phyloP scores from a whole-genome alignment of 495 filamentous ascomycete species.

The Lophiostoma macrostomum region DNA sequence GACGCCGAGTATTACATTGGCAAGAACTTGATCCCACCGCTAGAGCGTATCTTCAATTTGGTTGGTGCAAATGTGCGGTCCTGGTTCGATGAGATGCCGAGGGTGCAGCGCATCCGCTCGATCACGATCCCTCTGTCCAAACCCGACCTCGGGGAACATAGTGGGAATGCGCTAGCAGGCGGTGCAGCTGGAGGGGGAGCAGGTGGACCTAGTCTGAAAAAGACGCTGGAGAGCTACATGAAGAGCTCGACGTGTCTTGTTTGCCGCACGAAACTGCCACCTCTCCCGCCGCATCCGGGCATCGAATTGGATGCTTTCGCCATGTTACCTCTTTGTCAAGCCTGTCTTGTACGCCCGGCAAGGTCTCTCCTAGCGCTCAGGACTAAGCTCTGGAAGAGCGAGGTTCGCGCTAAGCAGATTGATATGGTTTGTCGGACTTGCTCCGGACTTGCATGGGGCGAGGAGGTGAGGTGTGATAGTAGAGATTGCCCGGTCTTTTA shows the following conservation, averaged over 20 bases:
- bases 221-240: constrained; percentile 87
- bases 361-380: constrained; percentile 61
- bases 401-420: constrained; percentile 65
- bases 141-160: constrained; percentile 30
- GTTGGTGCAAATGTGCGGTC: constrained; percentile 86
- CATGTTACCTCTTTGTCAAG: constrained; percentile 57
- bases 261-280: constrained; percentile 62
- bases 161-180: constrained; percentile 23
- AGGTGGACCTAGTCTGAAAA: constrained; percentile 47
- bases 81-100: constrained; percentile 98
- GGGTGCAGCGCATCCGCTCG: constrained; percentile 65
- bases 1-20: constrained; percentile 96
- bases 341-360: constrained; percentile 57
- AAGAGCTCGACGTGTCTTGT: constrained; percentile 72
- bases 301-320: constrained; percentile 6
- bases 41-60: constrained; percentile 95
- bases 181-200: constrained; percentile 40
- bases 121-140: constrained; percentile 48
- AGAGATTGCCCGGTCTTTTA: constrained; percentile 94
- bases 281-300: constrained; percentile 13
- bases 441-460: constrained; percentile 64
- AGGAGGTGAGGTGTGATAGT: constrained; percentile 81
- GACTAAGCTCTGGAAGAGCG: constrained; percentile 56
- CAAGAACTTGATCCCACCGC: constrained; percentile 91
- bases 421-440: constrained; percentile 79